Base-by-base conservation (phyloP, 176 grass and related monocot species). In the Triticum urartu region DNA sequence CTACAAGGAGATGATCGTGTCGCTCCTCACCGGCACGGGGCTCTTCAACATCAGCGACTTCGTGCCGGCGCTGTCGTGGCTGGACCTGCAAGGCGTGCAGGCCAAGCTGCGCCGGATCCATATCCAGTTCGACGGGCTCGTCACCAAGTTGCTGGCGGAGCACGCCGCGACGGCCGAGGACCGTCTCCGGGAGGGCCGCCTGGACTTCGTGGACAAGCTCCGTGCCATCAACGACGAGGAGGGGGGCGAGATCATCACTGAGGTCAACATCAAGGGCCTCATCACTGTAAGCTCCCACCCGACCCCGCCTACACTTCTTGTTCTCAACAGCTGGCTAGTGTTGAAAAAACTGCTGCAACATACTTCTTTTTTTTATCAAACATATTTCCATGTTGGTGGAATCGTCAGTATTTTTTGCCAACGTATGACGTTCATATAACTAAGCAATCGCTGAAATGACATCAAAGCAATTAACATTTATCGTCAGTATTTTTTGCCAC, bases 31-130 rank as follows among this genome's bases (percentile, higher is more conserved):
- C 1, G 94, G 94, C 7, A 74, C 72, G 0, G 94, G 92, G 11
- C 48, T 97, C 71, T 97, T 97, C 88, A 94, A 94, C 88, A 91
- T 97, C 80, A 78, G 94, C 38, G 94, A 97, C 82, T 97, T 97
- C 80, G 89, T 97, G 77, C 94, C 94, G 64, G 88, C 88, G 79
- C 64, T 97, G 83, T 84, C 94, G 50, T 43, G 90, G 67, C 80
- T 97, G 86, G 94, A 97, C 85, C 80, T 97, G 80, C 94, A 97
- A 79, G 92, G 94, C 21, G 92, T 94, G 39, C 94, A 97, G 88
- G 87, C 83, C 6, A 97, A 91, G 83, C 69, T 97, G 67, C 91
- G 89, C 10, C 85, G 86, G 25, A 67, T 97, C 4, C 94, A 97
- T 48, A 14, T 18, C 67, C 73, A 91, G 71, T 97, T 92, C 73